phyloP scores from a whole-genome alignment of 2,329 filamentous ascomycete genomes.

The Fusarium sp. region DNA sequence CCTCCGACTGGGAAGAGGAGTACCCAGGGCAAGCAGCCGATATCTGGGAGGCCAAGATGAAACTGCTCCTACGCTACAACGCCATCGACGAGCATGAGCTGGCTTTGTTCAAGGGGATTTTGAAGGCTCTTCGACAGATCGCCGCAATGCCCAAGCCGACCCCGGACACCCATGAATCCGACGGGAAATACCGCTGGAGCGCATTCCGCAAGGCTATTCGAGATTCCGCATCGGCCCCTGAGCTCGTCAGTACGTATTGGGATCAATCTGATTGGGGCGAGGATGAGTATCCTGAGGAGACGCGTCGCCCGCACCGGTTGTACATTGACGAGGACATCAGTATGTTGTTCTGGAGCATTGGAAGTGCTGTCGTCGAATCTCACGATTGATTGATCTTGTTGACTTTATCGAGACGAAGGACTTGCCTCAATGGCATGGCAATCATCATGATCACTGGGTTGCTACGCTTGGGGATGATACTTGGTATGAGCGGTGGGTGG shows the following conservation, averaged over 20 bases:
- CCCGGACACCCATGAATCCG: background rate
- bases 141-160: background rate
- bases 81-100: background rate
- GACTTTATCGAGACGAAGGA: rapidly evolving
- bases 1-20: background rate
- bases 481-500: background rate
- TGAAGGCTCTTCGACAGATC: background rate
- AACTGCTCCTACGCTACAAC: background rate
- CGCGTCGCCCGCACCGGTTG: background rate
- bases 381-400: background rate
- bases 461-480: background rate
- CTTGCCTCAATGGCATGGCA: background rate
- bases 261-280: background rate
- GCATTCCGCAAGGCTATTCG: background rate
- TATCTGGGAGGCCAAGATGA: background rate
- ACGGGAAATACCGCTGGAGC: background rate
- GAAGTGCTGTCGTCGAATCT: background rate
- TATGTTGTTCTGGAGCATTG: background rate
- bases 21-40: background rate
- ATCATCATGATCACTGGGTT: background rate
- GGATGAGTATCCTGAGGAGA: background rate
- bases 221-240: background rate
- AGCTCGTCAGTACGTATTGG: background rate
- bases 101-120: background rate
- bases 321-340: background rate